Conservation (phyloP, 768 basidiomycete species). For the Xerocomellus dryophilus region DNA sequence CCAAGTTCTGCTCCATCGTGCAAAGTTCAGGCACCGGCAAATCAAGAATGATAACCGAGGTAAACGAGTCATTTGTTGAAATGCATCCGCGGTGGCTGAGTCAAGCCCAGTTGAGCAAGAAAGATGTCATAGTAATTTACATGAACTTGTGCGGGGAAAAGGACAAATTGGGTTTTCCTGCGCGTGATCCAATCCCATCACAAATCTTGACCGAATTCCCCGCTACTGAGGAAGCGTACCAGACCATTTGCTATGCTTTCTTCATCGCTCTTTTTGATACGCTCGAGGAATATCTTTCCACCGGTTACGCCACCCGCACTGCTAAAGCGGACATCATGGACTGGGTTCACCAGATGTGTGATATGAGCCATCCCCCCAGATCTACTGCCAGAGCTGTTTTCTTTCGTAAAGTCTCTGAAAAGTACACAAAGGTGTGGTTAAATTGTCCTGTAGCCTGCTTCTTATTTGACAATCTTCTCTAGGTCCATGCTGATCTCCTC, state of each 20-base stretch:
- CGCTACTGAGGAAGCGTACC: background rate
- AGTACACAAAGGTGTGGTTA: background rate
- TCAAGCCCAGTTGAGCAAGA: conserved; percentile 6
- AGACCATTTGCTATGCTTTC: conserved; percentile 5
- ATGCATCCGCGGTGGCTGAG: background rate
- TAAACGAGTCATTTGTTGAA: background rate
- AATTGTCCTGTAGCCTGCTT: fast-evolving
- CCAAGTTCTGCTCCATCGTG: conserved; percentile 5
- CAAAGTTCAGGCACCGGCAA: conserved; percentile 1
- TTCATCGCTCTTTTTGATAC: conserved; percentile 14
- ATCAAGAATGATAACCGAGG: conserved; percentile 3
- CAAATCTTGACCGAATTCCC: conserved; percentile 9
- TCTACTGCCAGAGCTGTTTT: background rate
- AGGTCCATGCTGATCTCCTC: background rate
- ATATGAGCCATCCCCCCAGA: background rate
- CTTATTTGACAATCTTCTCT: background rate
- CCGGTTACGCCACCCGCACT: background rate
- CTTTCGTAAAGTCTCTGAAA: background rate
- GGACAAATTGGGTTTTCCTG: conserved; percentile 10
- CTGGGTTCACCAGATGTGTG: conserved; percentile 4
- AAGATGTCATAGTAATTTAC: conserved; percentile 14
- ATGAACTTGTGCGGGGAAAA: conserved; percentile 8
- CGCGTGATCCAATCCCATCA: conserved; percentile 12
- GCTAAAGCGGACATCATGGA: background rate
- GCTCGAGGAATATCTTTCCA: background rate